A percentile compares a stretch with the other conserved stretches of the same genome.
Conservation (phyloP, 2,329 filamentous ascomycete species). For the Xylariaceae sp. region DNA sequence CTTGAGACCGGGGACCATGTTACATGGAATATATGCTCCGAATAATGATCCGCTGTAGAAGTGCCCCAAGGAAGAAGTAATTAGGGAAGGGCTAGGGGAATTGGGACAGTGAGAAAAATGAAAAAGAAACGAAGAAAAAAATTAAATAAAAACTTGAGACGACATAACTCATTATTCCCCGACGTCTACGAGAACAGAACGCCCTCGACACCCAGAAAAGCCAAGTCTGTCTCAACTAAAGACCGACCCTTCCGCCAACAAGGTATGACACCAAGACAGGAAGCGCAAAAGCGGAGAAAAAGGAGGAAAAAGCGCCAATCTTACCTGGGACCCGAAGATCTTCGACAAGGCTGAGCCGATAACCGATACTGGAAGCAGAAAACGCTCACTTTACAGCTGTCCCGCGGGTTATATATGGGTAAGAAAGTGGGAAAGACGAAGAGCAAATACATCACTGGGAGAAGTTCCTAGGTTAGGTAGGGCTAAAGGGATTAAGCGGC, state of each 20-base stretch:
- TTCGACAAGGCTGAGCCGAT: neutral
- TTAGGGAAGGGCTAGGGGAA: neutral
- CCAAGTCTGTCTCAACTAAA: too few species aligned
- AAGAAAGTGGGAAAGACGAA: neutral
- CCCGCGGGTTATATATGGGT: neutral
- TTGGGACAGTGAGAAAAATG: neutral
- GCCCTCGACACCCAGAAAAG: too few species aligned
- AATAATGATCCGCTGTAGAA: neutral
- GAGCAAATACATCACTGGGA: neutral
- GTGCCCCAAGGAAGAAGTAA: neutral
- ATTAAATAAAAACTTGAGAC: too few species aligned
- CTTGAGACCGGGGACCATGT: neutral
- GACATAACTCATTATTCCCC: too few species aligned
- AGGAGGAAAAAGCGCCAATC: neutral
- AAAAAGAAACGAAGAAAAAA: neutral
- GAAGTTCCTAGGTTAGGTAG: too few species aligned
- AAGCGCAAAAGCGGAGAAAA: neutral
- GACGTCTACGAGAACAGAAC: too few species aligned
- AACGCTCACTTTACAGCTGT: neutral
- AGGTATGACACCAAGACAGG: neutral
- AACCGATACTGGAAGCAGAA: neutral
- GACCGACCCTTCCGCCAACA: neutral
- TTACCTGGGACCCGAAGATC: neutral
- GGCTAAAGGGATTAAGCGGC: too few species aligned
- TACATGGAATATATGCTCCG: too few species aligned